A percentile compares a stretch with the other conserved stretches of the same genome.
Evolutionary conservation across 176 grass and related monocot species (phyloP).

Genomic region (Oryza officinalis): DNA sequence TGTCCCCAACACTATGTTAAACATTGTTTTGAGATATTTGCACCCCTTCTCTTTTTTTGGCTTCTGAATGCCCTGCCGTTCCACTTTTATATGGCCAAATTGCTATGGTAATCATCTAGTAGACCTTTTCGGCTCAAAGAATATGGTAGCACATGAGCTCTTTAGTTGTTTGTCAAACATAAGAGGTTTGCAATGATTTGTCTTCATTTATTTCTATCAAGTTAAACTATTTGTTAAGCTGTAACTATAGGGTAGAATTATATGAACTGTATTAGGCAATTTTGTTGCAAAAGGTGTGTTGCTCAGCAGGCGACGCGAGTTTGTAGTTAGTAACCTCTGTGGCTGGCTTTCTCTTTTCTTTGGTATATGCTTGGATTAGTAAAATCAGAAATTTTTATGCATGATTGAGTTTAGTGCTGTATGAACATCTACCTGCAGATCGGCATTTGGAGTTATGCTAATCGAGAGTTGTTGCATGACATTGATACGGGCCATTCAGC

Average conservation of each 20-base stretch:
- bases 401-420: conserved; percentile 7
- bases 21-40: conserved; percentile 12
- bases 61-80: neutral
- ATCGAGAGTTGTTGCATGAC: conserved; percentile 66
- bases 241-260: neutral
- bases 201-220: neutral
- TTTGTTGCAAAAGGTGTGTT: conserved; percentile 16
- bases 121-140: neutral
- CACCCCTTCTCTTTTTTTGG: neutral
- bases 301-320: neutral
- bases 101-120: conserved; percentile 1
- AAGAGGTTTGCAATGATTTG: neutral
- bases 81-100: neutral
- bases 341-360: conserved; percentile 19
- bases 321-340: neutral
- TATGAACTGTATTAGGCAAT: conserved; percentile 7
- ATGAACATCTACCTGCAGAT: conserved; percentile 61
- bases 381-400: conserved; percentile 7
- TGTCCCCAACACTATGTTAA: neutral
- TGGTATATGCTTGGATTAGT: neutral
- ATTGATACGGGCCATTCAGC: conserved; percentile 88
- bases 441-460: conserved; percentile 84
- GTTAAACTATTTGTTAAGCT: neutral
- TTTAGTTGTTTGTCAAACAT: conserved; percentile 10
- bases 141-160: neutral